These are phyloP conservation scores for Triticum dicoccoides DNA, from an alignment of 176 grass and related monocot genomes.

Conservation along the genomic window DNA sequence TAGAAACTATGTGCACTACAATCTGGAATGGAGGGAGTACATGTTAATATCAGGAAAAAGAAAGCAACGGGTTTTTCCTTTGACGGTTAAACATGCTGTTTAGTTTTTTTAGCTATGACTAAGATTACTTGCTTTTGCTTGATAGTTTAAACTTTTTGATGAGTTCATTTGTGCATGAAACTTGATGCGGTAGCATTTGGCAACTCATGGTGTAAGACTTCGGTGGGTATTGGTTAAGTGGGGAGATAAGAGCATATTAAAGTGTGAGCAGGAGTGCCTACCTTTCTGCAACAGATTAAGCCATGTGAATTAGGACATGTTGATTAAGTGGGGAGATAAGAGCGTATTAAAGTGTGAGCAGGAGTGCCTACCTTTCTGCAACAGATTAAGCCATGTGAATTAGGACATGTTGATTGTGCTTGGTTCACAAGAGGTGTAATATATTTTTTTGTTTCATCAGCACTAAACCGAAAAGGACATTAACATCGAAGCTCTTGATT, in stretches of 20 bases:
- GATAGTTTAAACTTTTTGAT: background rate
- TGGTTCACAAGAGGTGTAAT: background rate
- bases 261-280: background rate
- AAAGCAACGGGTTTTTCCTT: background rate
- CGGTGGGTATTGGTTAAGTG: background rate
- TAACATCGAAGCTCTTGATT: constrained; percentile 55
- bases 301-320: background rate
- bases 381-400: background rate
- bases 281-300: background rate
- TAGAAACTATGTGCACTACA: too few species aligned
- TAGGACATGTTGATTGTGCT: too few species aligned
- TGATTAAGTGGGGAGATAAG: background rate
- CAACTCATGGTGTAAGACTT: background rate
- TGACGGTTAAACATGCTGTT: background rate
- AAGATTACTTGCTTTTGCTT: background rate
- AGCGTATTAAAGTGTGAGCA: background rate
- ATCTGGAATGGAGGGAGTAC: too few species aligned
- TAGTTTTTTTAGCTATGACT: background rate
- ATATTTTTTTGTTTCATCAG: constrained; percentile 31
- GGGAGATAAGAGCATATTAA: background rate
- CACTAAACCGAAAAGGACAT: constrained; percentile 42
- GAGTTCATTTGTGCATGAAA: background rate
- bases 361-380: background rate
- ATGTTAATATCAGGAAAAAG: background rate
- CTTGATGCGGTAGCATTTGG: background rate